Percentiles rank a stretch among this genome's conserved stretches.
These are phyloP conservation scores for Colletotrichum sp. DNA, from an alignment of 2,329 filamentous ascomycete species.

Conservation along the genomic window DNA sequence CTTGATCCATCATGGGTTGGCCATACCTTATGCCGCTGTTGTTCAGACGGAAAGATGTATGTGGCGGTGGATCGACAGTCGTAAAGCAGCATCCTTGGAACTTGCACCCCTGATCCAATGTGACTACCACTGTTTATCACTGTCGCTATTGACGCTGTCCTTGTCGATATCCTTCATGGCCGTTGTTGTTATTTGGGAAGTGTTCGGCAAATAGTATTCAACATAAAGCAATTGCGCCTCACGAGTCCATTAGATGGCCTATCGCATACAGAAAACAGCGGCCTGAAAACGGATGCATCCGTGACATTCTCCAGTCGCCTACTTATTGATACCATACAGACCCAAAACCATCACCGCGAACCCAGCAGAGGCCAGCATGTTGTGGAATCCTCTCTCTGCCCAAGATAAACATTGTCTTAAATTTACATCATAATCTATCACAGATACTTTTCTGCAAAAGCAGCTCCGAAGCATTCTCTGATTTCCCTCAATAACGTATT, in stretches of 20 bases:
- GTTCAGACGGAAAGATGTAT: not conserved
- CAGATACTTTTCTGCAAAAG: not conserved
- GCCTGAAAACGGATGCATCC: not conserved
- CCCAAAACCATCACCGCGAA: not conserved
- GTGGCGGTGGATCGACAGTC: not conserved
- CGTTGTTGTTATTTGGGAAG: not conserved
- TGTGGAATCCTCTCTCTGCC: not conserved
- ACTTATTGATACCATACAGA: not conserved
- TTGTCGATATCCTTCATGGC: not conserved
- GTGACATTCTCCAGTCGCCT: not conserved
- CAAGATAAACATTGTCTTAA: not conserved
- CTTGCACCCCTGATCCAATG: not conserved
- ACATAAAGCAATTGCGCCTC: not conserved
- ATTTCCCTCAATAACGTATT: not conserved
- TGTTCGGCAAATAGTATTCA: not conserved
- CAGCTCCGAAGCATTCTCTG: rapidly evolving
- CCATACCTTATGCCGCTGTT: not conserved
- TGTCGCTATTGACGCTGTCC: not conserved
- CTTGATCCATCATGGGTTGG: not conserved
- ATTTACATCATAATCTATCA: not conserved
- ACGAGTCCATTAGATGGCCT: not conserved
- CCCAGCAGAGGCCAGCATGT: not conserved
- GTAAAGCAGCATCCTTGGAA: not conserved
- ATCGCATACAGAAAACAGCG: not conserved
- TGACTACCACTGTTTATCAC: not conserved